Evolutionary conservation across 208 protist genomes (phyloP).

Genomic region (Strigomonas galati): DNA sequence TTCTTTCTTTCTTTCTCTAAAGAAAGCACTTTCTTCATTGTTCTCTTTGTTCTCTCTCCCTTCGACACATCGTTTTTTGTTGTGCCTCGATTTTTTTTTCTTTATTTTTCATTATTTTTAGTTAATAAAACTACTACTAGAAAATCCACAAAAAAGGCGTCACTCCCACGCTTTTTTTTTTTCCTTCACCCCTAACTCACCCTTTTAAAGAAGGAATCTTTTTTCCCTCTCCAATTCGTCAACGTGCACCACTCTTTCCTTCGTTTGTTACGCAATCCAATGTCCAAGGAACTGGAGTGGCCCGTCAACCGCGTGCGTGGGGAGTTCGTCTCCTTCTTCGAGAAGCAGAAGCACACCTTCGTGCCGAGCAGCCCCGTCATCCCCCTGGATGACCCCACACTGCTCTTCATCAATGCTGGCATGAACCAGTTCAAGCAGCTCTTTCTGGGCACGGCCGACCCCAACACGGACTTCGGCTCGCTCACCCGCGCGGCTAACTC

Average conservation of each 20-base stretch:
- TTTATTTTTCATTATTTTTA: neutral
- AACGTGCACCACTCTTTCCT: slow-evolving; percentile 17
- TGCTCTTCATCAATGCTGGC: slow-evolving; percentile 99
- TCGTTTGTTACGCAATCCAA: slow-evolving; percentile 11
- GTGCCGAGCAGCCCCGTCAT: slow-evolving; percentile 92
- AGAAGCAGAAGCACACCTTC: slow-evolving; percentile 88
- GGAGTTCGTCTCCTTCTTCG: slow-evolving; percentile 96
- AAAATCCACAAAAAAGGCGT: too few species aligned
- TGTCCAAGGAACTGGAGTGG: slow-evolving; percentile 51
- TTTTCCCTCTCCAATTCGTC: slow-evolving; percentile 9
- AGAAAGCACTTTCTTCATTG: slow-evolving; percentile 19
- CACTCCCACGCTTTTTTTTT: too few species aligned
- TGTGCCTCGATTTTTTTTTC: neutral
- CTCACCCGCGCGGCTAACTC: slow-evolving; percentile 95
- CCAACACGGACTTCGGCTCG: slow-evolving; percentile 89
- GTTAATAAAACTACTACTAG: too few species aligned
- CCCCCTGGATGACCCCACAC: slow-evolving; percentile 97
- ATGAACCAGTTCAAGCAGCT: slow-evolving; percentile 98
- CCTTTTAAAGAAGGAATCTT: slow-evolving; percentile 7
- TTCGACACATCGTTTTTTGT: neutral
- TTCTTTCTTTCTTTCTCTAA: slow-evolving; percentile 15
- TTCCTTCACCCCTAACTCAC: slow-evolving; percentile 8
- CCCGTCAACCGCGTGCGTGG: slow-evolving; percentile 84
- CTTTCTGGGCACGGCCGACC: slow-evolving; percentile 96
- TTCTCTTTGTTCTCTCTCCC: neutral